Conservation (phyloP, 176 grass and related monocot species). For the Chloris gayana region DNA sequence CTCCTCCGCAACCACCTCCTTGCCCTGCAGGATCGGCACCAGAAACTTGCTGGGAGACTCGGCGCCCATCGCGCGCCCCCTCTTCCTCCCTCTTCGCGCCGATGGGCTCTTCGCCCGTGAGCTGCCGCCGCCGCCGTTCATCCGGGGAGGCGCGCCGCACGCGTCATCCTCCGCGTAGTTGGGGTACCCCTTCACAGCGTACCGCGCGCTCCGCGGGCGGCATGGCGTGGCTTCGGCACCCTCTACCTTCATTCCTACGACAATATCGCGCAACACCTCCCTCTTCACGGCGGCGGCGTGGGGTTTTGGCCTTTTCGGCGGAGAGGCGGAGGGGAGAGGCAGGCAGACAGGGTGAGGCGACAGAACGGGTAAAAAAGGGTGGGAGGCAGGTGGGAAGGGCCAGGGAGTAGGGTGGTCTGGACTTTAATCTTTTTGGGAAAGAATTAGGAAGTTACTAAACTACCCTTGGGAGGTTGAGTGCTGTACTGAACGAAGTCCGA, state of each 20-base stretch:
- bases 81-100: conserved; percentile 36
- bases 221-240: neutral
- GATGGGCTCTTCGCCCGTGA: conserved; percentile 19
- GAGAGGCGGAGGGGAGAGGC: neutral
- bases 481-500: conserved; percentile 11
- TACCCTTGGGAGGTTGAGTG: neutral
- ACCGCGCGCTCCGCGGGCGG: conserved; percentile 31
- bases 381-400: conserved; percentile 13
- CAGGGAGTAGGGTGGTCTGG: neutral
- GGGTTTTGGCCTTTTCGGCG: conserved; percentile 28
- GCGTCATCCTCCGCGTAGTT: neutral
- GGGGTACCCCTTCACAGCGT: conserved; percentile 25
- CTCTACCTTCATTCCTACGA: conserved; percentile 3
- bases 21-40: conserved; percentile 17
- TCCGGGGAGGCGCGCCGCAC: neutral
- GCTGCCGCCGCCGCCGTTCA: neutral
- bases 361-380: neutral
- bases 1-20: conserved; percentile 37
- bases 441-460: no score
- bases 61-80: neutral
- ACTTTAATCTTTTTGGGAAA: no score
- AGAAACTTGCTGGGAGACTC: conserved; percentile 24
- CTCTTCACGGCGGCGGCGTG: neutral
- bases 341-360: conserved; percentile 6
- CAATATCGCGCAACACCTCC: conserved; percentile 10